Evolutionary conservation across 2,329 filamentous ascomycete genomes (phyloP), one percentile per base, ranked within the genome.

Genomic region (Neophaeococcomyces aloes): DNA sequence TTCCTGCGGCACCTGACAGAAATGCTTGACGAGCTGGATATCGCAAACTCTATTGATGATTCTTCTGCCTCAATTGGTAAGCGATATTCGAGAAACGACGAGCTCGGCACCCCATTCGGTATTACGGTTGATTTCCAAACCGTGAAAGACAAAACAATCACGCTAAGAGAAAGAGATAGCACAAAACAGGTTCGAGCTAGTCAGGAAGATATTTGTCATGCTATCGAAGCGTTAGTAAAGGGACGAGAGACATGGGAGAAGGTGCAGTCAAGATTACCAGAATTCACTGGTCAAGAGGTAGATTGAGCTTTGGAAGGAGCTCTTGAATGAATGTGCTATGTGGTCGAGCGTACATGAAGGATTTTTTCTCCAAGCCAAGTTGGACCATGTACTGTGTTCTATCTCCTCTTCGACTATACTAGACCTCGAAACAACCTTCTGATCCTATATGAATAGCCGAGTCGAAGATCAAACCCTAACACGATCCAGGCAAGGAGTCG

Each of bases 81-180:
- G 74, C 83, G 89, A 42, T 96, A 94, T 66, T 80, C 83, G 61
- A 81, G 91, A 57, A 95, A 95, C 62, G 89, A 96, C 64, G 89
- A 96, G 69, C 76, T 95, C 47, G 91, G 89, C 58, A 96, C 91
- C 34, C 86, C 89, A 6, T 81, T 95, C 52, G 89, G 87, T 60
- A 81, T 96, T 64, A 96, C 89, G 0, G 78, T 96, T 48, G 89
- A 96, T 65, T 96, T 95, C 75, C 86, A 96, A 71, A 93, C 86
- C 37, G 70, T 94, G 54, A 79, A 94, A 65, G 87, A 95, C 62
- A 78, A 78, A 60, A 83, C 83, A 6, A 77, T 93, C 59, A 96
- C 89, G 1, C 76, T 96, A 52, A 75, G 89, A 60, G 89, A 96
- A 63, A 81, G 87, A 51, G 91, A 96, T 67, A 83, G 81, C 32